Evolutionary conservation across 305 asterid genomes (phyloP), one percentile per base, ranked within the genome.

Genomic region (Fraxinus greggii): DNA sequence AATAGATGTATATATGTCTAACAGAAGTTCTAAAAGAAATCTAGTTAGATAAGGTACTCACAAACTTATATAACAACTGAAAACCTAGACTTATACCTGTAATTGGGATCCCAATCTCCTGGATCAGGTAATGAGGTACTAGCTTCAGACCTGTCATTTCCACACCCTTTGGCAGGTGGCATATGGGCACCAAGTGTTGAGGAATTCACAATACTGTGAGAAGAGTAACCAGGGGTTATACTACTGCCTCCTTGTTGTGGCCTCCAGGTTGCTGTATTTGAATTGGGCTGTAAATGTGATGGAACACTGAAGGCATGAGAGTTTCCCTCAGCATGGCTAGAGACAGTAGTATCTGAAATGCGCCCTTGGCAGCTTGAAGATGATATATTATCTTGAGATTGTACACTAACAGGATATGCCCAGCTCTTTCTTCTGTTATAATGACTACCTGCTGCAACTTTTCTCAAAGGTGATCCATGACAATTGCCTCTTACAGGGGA

Each of bases 21-120:
- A 65, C 35, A 26, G 73, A 65, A 65, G 35, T 65, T 65, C 73
- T 65, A 12, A 56, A 80, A 82, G 67, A 28, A 63, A 81, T 51
- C 32, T 76, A 36, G 77, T 81, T 78, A 80, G 45, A 75, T 70
- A 45, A 45, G 54, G 31, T 59, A 67, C 31, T 24, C 74, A 54
- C 69, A 77, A 28, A 31, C 23, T 45, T 75, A 72, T 65, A 40
- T 32, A 56, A 48, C 88, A 85, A 40, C 72, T 61, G 83, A 28
- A 75, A 42, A 82, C 26, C 23, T 76, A 32, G 56, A 81, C 28
- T 31, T 56, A 42, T 88, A 95, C 99, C 99, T 97, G 88, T 97
- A 97, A 90, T 97, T 92, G 89, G 99, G 99, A 87, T 97, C 99
- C 99, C 98, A 97, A 82, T 97, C 98, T 80, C 95, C 99, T 56